Base-by-base conservation (phyloP, 805 yeast species). In the Kregervanrija fluxuum region DNA sequence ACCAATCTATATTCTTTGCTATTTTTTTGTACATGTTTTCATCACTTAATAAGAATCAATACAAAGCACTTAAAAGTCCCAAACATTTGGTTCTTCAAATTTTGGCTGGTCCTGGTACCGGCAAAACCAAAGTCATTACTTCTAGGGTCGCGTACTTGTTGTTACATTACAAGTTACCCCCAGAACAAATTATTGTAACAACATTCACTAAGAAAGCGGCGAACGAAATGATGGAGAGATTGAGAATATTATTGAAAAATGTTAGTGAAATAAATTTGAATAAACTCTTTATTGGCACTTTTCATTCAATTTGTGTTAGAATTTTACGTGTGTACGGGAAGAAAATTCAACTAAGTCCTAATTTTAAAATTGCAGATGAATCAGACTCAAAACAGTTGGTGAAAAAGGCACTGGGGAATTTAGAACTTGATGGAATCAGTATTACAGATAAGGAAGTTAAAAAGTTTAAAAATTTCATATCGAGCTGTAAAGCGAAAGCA, bases 131-230 rank as follows among this genome's bases (percentile, higher is more conserved):
- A 58, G 91, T 93, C 1, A 62, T 91, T 30, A 80, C 87, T 0
- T 73, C 88, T 1, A 68, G 96, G 38, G 93, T 90, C 9, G 90
- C 90, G 0, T 75, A 80, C 54, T 65, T 90, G 30, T 52, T 90
- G 8, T 47, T 75, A 3, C 60, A 72, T 8, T 69, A 74, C 33
- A 62, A 70, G 1, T 61, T 85, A 0, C 66, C 69, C 1, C 90
- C 97, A 0, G 67, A 70, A 32, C 65, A 74, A 39, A 73, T 93
- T 14, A 74, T 91, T 1, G 93, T 90, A 15, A 87, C 96, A 5
- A 90, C 98, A 0, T 91, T 91, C 66, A 91, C 98, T 11, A 85
- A 86, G 54, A 86, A 85, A 54, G 98, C 99, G 0, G 95, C 97
- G 1, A 74, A 70, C 42, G 98, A 91, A 64, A 82, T 91, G 85